Percentiles rank a stretch among this genome's conserved stretches.
Conservation (phyloP, 1,139 yeast species). For the Geotrichum fermentans region DNA sequence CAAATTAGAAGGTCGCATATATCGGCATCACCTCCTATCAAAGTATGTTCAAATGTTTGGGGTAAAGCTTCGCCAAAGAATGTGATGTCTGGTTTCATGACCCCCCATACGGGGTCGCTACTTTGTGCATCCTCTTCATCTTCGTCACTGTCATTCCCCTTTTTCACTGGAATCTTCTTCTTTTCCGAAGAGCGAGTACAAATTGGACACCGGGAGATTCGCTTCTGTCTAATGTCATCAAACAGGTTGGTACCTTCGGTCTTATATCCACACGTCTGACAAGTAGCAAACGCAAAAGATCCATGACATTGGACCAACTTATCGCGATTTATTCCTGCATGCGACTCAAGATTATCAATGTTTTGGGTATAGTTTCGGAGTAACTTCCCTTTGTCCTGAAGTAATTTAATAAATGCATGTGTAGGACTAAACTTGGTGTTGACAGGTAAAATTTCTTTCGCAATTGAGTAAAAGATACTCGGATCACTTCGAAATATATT, state of each 20-base stretch:
- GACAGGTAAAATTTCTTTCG: slow-evolving; percentile 79
- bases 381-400: slow-evolving; percentile 74
- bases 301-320: slow-evolving; percentile 93
- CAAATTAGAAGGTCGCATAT: slow-evolving; percentile 79
- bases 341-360: slow-evolving; percentile 83
- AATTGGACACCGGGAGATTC: slow-evolving; percentile 67
- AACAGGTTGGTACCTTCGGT: slow-evolving; percentile 66
- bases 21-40: slow-evolving; percentile 46
- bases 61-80: slow-evolving; percentile 92
- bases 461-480: slow-evolving; percentile 75
- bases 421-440: slow-evolving; percentile 66
- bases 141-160: slow-evolving; percentile 21
- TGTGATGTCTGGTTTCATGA: slow-evolving; percentile 90
- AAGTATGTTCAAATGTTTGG: slow-evolving; percentile 57
- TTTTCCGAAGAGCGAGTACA: slow-evolving; percentile 41
- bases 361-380: slow-evolving; percentile 90
- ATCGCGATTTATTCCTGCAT: slow-evolving; percentile 69
- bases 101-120: slow-evolving; percentile 48
- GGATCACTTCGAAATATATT: slow-evolving; percentile 74
- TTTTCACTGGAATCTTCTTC: slow-evolving; percentile 10
- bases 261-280: slow-evolving; percentile 68
- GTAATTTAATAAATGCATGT: slow-evolving; percentile 71
- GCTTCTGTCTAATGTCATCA: slow-evolving; percentile 53
- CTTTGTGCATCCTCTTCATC: slow-evolving; percentile 25
- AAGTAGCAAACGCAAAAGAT: slow-evolving; percentile 86